These are phyloP conservation scores for Thelonectria blattea DNA, from an alignment of 2,329 filamentous ascomycete species.

Conservation along the genomic window DNA sequence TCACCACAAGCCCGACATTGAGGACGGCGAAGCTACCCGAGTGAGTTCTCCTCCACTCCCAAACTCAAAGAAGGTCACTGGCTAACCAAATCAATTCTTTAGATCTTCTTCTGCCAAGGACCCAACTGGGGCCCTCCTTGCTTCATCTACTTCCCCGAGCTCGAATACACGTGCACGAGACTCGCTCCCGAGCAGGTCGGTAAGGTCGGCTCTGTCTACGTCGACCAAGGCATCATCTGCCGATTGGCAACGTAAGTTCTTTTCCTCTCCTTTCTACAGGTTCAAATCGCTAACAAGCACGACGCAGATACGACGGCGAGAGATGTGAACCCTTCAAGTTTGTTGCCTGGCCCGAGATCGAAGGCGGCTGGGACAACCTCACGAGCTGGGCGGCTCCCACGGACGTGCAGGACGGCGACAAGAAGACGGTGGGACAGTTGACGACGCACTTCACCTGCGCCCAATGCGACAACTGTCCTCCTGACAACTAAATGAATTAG, in stretches of 20 bases:
- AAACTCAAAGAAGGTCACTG: neutral
- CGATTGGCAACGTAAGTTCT: slow-evolving; percentile 31
- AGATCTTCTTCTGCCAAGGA: slow-evolving; percentile 38
- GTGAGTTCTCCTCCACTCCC: slow-evolving; percentile 14
- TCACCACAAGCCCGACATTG: slow-evolving; percentile 23
- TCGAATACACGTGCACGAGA: slow-evolving; percentile 34
- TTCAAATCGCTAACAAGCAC: slow-evolving; percentile 11
- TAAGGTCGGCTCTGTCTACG: slow-evolving; percentile 36
- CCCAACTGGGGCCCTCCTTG: slow-evolving; percentile 37
- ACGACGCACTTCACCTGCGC: slow-evolving; percentile 39
- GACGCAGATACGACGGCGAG: slow-evolving; percentile 16
- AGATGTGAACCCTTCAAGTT: slow-evolving; percentile 27
- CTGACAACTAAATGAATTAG: neutral
- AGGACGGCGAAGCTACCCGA: slow-evolving; percentile 25
- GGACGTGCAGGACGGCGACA: neutral
- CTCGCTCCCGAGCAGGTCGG: slow-evolving; percentile 27
- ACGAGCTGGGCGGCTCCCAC: slow-evolving; percentile 25
- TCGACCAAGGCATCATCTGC: slow-evolving; percentile 35
- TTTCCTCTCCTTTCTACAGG: neutral
- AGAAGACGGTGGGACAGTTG: slow-evolving; percentile 10
- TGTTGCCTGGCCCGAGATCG: slow-evolving; percentile 37
- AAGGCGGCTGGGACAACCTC: slow-evolving; percentile 29
- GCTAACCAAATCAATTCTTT: slow-evolving; percentile 16
- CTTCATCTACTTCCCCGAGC: slow-evolving; percentile 32
- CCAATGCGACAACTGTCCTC: slow-evolving; percentile 33